Base-by-base conservation (phyloP, 73 alveolate species). In the Symbiodinium pilosum region DNA sequence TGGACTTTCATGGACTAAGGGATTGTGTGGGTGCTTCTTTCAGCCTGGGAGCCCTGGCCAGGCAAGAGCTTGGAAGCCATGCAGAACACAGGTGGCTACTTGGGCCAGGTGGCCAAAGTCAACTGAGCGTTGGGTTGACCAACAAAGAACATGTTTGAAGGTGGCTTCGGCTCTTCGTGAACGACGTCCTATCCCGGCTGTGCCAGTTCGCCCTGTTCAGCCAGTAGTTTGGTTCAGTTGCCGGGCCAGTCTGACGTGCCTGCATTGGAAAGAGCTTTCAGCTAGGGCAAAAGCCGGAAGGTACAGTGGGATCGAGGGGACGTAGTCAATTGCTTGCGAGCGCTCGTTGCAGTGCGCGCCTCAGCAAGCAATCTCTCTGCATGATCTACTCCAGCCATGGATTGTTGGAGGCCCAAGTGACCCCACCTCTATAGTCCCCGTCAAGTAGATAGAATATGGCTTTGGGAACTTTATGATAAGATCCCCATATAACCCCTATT, bases 231-330 rank as follows among this genome's bases (percentile, higher is more conserved):
- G 71, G n/a, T 5, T 54, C 16, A 3, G 32, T 21, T 54, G 71
- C 71, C 71, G 30, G n/a, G 71, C 26, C 71, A 54, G 26, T 5
- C 2, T 54, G n/a, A n/a, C n/a, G n/a, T n/a, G 34, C 71, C 71
- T 54, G 71, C 71, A 21, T 21, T 3, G 18, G 71, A n/a, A n/a
- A n/a, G n/a, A n/a, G n/a, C n/a, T n/a, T n/a, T 51, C 68, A 51
- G 68, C 68, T 1, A 54, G n/a, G 30, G 71, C 26, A 1, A 21
- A 54, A 21, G 71, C 71, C 36, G 40, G 24, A 28, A 91, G 97
- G 97, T 52, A 39, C 97, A 0, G 14, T 91, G 97, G 97, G 52
- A 85, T 43, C 97, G 97, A 2, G 75, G 75, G 43, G 97, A 91
- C 12, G 97, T 69, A 3, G 88, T 91, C 81, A 91, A 12, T n/a